Percentiles rank a stretch among this genome's conserved stretches.
Evolutionary conservation across 2,329 filamentous ascomycete species (phyloP).

Genomic region (Ophiosphaerella narmari): DNA sequence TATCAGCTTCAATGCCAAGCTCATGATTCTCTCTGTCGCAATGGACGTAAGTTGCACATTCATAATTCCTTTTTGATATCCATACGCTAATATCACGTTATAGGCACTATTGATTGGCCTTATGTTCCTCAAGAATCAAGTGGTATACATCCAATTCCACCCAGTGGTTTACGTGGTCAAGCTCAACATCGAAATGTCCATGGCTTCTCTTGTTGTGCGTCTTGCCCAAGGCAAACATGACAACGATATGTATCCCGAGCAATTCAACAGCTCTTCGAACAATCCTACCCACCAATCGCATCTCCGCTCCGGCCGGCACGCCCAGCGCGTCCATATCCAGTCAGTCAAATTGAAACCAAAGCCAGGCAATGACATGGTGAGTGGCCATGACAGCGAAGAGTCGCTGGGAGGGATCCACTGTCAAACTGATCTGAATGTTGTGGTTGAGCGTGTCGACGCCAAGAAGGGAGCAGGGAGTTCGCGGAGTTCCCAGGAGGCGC

Average conservation of each 20-base stretch:
- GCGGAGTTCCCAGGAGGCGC: slow-evolving; percentile 25
- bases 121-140: slow-evolving; percentile 45
- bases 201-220: slow-evolving; percentile 49
- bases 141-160: slow-evolving; percentile 50
- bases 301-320: slow-evolving; percentile 15
- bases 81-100: neutral
- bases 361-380: slow-evolving; percentile 14
- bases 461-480: slow-evolving; percentile 15
- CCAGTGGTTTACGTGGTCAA: slow-evolving; percentile 51
- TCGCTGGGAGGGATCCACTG: slow-evolving; percentile 29
- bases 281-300: slow-evolving; percentile 18
- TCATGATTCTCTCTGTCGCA: slow-evolving; percentile 47
- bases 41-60: slow-evolving; percentile 45
- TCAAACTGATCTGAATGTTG: slow-evolving; percentile 30
- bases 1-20: slow-evolving; percentile 48
- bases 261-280: slow-evolving; percentile 17
- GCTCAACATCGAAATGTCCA: slow-evolving; percentile 53
- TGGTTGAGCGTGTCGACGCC: slow-evolving; percentile 18
- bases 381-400: slow-evolving; percentile 30
- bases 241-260: slow-evolving; percentile 31
- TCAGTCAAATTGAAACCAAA: slow-evolving; percentile 23
- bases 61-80: neutral
- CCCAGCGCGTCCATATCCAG: slow-evolving; percentile 16
- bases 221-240: slow-evolving; percentile 37
- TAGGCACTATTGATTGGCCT: slow-evolving; percentile 46